phyloP scores from a whole-genome alignment of 1,284 basidiomycete species.

The Clitocybe nebularis region DNA sequence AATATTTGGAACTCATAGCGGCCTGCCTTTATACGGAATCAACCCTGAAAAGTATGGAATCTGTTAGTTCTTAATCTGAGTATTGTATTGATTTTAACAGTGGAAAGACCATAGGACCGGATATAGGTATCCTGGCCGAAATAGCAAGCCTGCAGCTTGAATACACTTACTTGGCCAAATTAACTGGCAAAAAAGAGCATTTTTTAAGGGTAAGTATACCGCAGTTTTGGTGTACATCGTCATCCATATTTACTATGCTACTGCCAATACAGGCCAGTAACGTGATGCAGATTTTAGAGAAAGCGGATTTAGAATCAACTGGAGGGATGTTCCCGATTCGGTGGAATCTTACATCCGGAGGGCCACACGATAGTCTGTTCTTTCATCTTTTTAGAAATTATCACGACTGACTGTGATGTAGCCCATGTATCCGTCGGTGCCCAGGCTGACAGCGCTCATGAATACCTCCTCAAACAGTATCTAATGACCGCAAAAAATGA shows the following conservation, averaged over 20 bases:
- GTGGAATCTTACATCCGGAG: conserved; percentile 37
- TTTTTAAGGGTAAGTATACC: conserved; percentile 36
- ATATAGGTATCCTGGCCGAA: conserved; percentile 26
- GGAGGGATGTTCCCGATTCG: conserved; percentile 38
- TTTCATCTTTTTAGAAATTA: background rate
- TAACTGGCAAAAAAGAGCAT: conserved; percentile 49
- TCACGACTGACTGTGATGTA: conserved; percentile 17
- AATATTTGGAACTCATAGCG: conserved; percentile 49
- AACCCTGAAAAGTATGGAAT: conserved; percentile 34
- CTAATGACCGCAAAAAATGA: conserved; percentile 8
- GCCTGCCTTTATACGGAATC: conserved; percentile 50
- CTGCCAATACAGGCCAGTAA: conserved; percentile 34
- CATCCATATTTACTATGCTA: too few relatives aligned
- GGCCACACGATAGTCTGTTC: conserved; percentile 30
- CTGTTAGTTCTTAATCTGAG: conserved; percentile 1
- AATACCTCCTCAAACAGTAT: conserved; percentile 68
- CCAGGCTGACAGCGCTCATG: conserved; percentile 67
- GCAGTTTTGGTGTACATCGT: too few relatives aligned
- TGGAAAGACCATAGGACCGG: conserved; percentile 18
- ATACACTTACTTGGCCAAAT: conserved; percentile 56
- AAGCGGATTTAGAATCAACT: conserved; percentile 24
- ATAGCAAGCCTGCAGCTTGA: conserved; percentile 52
- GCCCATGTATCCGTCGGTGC: conserved; percentile 58
- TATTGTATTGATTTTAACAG: conserved; percentile 17
- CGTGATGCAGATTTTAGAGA: conserved; percentile 47